These are phyloP conservation scores for Pythium sp. DNA, from an alignment of 352 stramenopile species.

Conservation along the genomic window DNA sequence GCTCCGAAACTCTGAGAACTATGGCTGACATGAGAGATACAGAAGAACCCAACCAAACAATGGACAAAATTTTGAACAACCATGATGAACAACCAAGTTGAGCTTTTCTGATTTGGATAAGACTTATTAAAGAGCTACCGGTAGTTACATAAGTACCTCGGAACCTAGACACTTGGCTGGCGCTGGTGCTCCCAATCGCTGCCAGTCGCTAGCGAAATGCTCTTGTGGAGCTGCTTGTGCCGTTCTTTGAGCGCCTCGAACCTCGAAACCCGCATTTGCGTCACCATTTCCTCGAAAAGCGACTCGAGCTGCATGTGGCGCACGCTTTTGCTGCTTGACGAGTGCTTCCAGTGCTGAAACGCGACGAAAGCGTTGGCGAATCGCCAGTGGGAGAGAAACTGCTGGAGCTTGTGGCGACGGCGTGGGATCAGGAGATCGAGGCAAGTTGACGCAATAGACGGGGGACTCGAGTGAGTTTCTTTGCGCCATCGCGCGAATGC, in stretches of 20 bases:
- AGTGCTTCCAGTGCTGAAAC: constrained; percentile 38
- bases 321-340: constrained; percentile 18
- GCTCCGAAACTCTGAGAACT: neutral
- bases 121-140: neutral
- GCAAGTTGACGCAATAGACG: constrained; percentile 1
- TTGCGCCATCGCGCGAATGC: constrained; percentile 5
- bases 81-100: neutral
- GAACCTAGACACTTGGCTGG: neutral
- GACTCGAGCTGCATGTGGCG: constrained; percentile 26
- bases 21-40: neutral
- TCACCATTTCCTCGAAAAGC: constrained; percentile 25
- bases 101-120: no score
- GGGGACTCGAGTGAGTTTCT: neutral
- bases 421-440: neutral
- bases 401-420: constrained; percentile 9
- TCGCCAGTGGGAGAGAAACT: constrained; percentile 34
- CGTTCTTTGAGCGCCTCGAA: constrained; percentile 24
- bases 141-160: neutral
- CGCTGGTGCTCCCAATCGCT: neutral
- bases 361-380: constrained; percentile 27
- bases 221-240: constrained; percentile 29
- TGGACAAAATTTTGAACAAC: neutral
- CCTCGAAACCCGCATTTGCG: constrained; percentile 32
- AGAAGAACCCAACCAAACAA: neutral
- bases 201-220: constrained; percentile 2